Evolutionary conservation across 2,329 filamentous ascomycete species (phyloP), one percentile per base, ranked within the genome.

Genomic region (Talaromyces albobiverticillius): DNA sequence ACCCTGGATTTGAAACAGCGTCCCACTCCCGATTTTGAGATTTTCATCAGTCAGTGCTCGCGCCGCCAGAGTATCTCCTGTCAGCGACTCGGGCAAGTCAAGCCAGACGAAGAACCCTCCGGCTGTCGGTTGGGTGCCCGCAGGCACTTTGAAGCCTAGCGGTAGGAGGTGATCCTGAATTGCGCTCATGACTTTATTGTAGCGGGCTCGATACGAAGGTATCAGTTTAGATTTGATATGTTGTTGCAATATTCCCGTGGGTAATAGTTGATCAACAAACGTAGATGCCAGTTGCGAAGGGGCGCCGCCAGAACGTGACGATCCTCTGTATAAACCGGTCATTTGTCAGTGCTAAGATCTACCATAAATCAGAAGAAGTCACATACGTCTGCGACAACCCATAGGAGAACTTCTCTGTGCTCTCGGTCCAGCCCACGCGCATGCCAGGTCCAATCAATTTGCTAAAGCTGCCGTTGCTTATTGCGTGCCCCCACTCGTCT

Each of bases 61-160:
- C 61, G 78, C 71, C 6, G 82, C 82, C 29, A 90, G 74, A 7
- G 79, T 76, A 29, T 72, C 72, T 32, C 80, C 83, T 8, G 78
- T 75, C 51, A 87, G 72, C 42, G 66, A 53, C 58, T 68, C 58
- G 0, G 86, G 85, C 4, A 95, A 69, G 1, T 77, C 79, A 23
- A 95, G 70, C 90, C 90, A 96, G 46, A 95, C 76, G 68, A 95
- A 96, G 67, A 93, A 96, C 0, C 91, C 91, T 0, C 91, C 91
- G 26, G 86, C 87, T 3, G 86, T 69, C 3, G 74, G 67, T 31
- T 75, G 46, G 4, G 59, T 50, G 8, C 51, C 25, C n/a, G 60
- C 48, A 31, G 59, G 56, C 8, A 71, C 43, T 2, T 60, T 67
- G 0, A 88, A 80, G 1, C 86, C 87, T 0, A 88, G 73, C 1